phyloP scores from a whole-genome alignment of 2,329 filamentous ascomycete species.

The Arthrobotrys sinensis region DNA sequence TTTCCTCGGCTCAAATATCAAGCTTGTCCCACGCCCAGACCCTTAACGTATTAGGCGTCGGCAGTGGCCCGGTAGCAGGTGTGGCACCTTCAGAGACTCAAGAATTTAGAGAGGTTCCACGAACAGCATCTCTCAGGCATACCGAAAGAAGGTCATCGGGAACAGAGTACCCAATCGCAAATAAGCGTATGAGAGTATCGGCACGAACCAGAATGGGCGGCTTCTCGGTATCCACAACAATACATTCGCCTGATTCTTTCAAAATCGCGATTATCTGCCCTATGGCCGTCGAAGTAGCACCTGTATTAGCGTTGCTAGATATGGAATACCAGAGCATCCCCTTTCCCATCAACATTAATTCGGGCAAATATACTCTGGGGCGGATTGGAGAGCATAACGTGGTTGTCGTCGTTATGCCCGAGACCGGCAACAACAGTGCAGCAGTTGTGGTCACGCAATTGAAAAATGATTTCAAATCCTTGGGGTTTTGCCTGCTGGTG shows the following conservation, averaged over 20 bases:
- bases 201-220: background rate
- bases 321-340: conserved; percentile 7
- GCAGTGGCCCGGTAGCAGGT: background rate
- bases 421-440: conserved; percentile 32
- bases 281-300: conserved; percentile 34
- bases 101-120: background rate
- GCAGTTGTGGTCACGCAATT: conserved; percentile 30
- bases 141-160: background rate
- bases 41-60: too few relatives aligned
- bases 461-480: conserved; percentile 32
- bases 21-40: background rate
- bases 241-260: conserved; percentile 19
- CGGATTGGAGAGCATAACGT: conserved; percentile 42
- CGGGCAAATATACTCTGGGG: conserved; percentile 27
- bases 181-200: background rate
- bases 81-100: background rate
- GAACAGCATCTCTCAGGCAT: background rate
- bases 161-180: conserved; percentile 2
- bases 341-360: background rate
- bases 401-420: conserved; percentile 33
- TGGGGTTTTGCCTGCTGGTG: conserved; percentile 63
- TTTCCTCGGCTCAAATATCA: background rate
- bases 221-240: background rate
- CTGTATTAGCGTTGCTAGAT: conserved; percentile 32
- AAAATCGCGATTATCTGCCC: conserved; percentile 35